phyloP scores from a whole-genome alignment of 2,329 filamentous ascomycete genomes.

The Aureobasidium zeae region DNA sequence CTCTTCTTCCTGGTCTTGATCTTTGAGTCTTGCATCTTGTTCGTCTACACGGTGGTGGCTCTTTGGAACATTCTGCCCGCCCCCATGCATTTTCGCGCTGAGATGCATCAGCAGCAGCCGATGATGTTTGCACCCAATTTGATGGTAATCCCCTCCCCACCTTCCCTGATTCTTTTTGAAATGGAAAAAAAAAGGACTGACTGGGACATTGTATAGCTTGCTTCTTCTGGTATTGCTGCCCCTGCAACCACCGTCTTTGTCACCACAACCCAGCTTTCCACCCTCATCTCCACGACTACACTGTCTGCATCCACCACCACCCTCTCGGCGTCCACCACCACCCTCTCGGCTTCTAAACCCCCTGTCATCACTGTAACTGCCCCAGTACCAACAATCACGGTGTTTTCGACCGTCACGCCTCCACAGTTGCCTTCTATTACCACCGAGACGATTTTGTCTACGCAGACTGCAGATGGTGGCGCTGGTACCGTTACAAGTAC shows the following conservation, averaged over 20 bases:
- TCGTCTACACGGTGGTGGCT: conserved; percentile 31
- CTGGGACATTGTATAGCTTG: no score
- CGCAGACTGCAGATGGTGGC: background rate
- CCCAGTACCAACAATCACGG: conserved; percentile 15
- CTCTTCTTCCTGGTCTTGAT: conserved; percentile 25
- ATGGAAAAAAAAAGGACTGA: no score
- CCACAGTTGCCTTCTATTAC: conserved; percentile 14
- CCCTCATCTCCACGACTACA: conserved; percentile 2
- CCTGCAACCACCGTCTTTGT: background rate
- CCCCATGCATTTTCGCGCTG: conserved; percentile 24
- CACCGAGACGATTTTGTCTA: conserved; percentile 14
- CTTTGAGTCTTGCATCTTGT: conserved; percentile 29
- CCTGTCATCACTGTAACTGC: conserved; percentile 17
- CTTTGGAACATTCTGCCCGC: conserved; percentile 29
- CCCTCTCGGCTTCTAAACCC: background rate
- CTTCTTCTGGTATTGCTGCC: no score
- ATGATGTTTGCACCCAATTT: conserved; percentile 30
- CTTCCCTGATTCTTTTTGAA: no score
- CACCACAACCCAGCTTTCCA: background rate
- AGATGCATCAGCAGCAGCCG: background rate
- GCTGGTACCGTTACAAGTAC: conserved; percentile 13
- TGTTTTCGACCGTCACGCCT: conserved; percentile 11
- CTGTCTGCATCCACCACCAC: background rate
- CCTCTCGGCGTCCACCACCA: background rate
- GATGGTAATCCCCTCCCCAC: conserved; percentile 9